Evolutionary conservation across 2,329 filamentous ascomycete species (phyloP).

Genomic region (Beauveria brongniartii): DNA sequence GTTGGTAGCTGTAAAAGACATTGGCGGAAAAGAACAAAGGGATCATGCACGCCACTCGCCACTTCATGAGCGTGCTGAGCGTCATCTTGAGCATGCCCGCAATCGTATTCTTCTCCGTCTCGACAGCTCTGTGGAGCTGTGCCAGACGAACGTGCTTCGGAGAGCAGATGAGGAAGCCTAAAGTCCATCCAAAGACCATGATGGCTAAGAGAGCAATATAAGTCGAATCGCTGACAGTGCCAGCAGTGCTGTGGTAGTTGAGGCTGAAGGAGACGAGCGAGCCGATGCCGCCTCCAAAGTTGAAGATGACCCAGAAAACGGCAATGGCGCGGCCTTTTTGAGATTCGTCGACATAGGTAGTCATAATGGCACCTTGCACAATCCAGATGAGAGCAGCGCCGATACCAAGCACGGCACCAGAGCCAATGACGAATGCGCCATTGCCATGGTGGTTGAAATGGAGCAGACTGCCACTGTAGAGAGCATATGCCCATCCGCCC

Average conservation of each 20-base stretch:
- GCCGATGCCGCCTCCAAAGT: slow-evolving; percentile 35
- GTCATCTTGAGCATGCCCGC: slow-evolving; percentile 28
- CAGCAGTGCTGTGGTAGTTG: slow-evolving; percentile 30
- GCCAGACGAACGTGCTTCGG: slow-evolving; percentile 33
- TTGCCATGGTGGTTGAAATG: slow-evolving; percentile 32
- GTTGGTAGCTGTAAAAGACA: slow-evolving; percentile 49
- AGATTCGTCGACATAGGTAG: slow-evolving; percentile 33
- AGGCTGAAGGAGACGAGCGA: slow-evolving; percentile 35
- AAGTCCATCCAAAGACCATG: slow-evolving; percentile 40
- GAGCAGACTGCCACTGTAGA: slow-evolving; percentile 37
- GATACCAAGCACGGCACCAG: slow-evolving; percentile 36
- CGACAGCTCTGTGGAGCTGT: slow-evolving; percentile 27
- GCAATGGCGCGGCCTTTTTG: slow-evolving; percentile 36
- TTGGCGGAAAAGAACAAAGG: slow-evolving; percentile 49
- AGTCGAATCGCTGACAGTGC: slow-evolving; percentile 40
- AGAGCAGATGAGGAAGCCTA: slow-evolving; percentile 40
- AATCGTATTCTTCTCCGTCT: slow-evolving; percentile 31
- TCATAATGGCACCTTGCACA: slow-evolving; percentile 40
- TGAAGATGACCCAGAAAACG: slow-evolving; percentile 38
- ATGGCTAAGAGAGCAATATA: slow-evolving; percentile 42
- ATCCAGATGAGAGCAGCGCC: slow-evolving; percentile 39
- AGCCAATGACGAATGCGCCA: slow-evolving; percentile 34
- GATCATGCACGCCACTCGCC: slow-evolving; percentile 39
- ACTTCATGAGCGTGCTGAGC: slow-evolving; percentile 30
- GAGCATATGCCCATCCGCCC: slow-evolving; percentile 37